Percentiles rank a stretch among this genome's conserved stretches.
phyloP scores from a whole-genome alignment of 2,329 filamentous ascomycete species.

The Alternaria ethzedia region DNA sequence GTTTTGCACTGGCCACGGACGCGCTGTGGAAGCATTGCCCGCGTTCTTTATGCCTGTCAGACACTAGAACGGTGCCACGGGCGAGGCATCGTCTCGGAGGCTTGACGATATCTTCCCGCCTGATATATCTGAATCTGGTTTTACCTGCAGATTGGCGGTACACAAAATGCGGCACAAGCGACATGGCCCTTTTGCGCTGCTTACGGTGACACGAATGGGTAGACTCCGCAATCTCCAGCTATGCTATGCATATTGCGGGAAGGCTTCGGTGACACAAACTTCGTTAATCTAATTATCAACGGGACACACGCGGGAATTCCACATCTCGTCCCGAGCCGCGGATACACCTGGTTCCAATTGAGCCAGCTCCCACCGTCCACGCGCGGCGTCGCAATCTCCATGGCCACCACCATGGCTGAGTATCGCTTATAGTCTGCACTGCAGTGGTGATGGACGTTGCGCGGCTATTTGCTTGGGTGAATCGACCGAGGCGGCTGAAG shows the following conservation, averaged over 20 bases:
- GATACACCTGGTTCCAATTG: slow-evolving; percentile 32
- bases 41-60: slow-evolving; percentile 16
- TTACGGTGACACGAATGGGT: slow-evolving; percentile 23
- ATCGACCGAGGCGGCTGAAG: slow-evolving; percentile 26
- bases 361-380: slow-evolving; percentile 26
- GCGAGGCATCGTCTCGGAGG: slow-evolving; percentile 16
- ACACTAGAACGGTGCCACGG: slow-evolving; percentile 24
- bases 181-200: slow-evolving; percentile 11
- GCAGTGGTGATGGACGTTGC: slow-evolving; percentile 16
- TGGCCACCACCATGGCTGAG: slow-evolving; percentile 12
- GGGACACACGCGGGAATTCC: slow-evolving; percentile 32
- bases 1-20: slow-evolving; percentile 4
- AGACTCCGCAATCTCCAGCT: slow-evolving; percentile 25
- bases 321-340: slow-evolving; percentile 45
- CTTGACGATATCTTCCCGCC: slow-evolving; percentile 26
- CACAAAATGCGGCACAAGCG: slow-evolving; percentile 22
- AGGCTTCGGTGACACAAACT: slow-evolving; percentile 32
- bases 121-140: slow-evolving; percentile 28
- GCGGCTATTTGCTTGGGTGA: slow-evolving; percentile 30
- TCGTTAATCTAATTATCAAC: slow-evolving; percentile 43
- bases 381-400: slow-evolving; percentile 15
- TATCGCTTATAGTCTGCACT: slow-evolving; percentile 14
- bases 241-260: slow-evolving; percentile 32
- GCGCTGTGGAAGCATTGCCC: slow-evolving; percentile 7
- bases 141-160: slow-evolving; percentile 28